Evolutionary conservation across 169 alveolate species (phyloP).

Genomic region (Prorocentrum cordatum): DNA sequence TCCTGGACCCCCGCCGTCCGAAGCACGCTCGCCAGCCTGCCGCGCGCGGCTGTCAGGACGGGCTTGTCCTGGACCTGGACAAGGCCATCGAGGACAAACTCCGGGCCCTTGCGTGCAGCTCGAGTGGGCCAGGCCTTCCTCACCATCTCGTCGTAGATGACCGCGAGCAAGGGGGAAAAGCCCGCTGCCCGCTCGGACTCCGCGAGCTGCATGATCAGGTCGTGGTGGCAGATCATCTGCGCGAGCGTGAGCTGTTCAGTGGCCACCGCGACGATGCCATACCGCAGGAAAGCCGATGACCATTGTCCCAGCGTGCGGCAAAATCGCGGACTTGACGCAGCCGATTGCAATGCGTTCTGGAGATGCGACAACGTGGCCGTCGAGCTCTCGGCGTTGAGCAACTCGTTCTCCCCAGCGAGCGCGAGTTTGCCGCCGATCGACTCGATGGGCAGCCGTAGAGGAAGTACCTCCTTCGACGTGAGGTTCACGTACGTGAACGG

Average conservation of each 20-base stretch:
- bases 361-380: neutral
- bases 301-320: constrained; percentile 14
- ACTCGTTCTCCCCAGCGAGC: neutral
- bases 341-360: neutral
- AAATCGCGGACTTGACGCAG: neutral
- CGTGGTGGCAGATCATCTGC: neutral
- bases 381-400: neutral
- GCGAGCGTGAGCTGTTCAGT: neutral
- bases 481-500: constrained; percentile 9
- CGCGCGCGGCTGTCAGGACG: too few species aligned
- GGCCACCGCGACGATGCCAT: neutral
- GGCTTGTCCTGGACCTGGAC: too few species aligned
- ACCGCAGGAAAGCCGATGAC: neutral
- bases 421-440: constrained; percentile 3
- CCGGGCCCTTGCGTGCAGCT: too few species aligned
- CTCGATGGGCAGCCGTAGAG: neutral
- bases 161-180: neutral
- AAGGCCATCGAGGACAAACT: too few species aligned
- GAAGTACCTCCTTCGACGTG: constrained; percentile 10
- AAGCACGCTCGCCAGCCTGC: too few species aligned
- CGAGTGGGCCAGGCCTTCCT: too few species aligned
- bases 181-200: neutral
- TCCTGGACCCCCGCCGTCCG: too few species aligned
- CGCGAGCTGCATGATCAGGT: constrained; percentile 4
- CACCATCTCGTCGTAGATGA: constrained; percentile 16